A percentile compares a stretch with the other conserved stretches of the same genome.
These are phyloP conservation scores for Coprinellus aureogranulatus DNA, from an alignment of 768 basidiomycete genomes.

Conservation along the genomic window DNA sequence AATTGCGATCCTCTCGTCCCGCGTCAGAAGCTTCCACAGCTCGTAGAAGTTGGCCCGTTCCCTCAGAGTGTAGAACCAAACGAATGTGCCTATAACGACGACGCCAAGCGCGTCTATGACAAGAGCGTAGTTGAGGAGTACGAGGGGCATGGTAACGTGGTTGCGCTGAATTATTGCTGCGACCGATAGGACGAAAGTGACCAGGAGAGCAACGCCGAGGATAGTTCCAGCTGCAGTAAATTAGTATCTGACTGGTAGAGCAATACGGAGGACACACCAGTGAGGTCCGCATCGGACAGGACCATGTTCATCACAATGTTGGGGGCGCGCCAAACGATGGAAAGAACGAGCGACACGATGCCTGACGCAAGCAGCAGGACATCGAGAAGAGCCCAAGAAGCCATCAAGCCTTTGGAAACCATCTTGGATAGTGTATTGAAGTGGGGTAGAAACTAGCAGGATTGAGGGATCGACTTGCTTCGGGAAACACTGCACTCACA, in stretches of 20 bases:
- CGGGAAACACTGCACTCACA: conserved; percentile 3
- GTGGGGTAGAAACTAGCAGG: conserved; percentile 11
- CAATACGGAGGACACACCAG: conserved; percentile 42
- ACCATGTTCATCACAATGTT: conserved; percentile 76
- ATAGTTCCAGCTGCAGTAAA: conserved; percentile 58
- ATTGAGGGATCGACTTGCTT: conserved; percentile 9
- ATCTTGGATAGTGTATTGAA: conserved; percentile 38
- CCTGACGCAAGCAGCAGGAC: conserved; percentile 70
- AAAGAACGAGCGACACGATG: conserved; percentile 59
- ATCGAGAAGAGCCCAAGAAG: conserved; percentile 72
- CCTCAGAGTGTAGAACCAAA: conserved; percentile 81
- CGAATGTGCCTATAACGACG: conserved; percentile 61
- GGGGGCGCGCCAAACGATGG: conserved; percentile 67
- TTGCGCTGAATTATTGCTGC: conserved; percentile 68
- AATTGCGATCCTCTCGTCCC: conserved; percentile 49
- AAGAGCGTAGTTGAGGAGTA: conserved; percentile 74
- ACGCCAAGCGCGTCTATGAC: conserved; percentile 61
- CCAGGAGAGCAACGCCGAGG: conserved; percentile 62
- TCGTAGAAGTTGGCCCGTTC: conserved; percentile 66
- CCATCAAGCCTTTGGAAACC: conserved; percentile 71
- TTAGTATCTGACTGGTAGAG: background rate
- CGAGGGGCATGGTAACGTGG: conserved; percentile 66
- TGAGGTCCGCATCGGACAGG: conserved; percentile 54
- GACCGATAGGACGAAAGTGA: conserved; percentile 71
- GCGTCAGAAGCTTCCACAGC: conserved; percentile 49